phyloP scores from a whole-genome alignment of 768 basidiomycete species.

The Dacryopinax primogenitus region DNA sequence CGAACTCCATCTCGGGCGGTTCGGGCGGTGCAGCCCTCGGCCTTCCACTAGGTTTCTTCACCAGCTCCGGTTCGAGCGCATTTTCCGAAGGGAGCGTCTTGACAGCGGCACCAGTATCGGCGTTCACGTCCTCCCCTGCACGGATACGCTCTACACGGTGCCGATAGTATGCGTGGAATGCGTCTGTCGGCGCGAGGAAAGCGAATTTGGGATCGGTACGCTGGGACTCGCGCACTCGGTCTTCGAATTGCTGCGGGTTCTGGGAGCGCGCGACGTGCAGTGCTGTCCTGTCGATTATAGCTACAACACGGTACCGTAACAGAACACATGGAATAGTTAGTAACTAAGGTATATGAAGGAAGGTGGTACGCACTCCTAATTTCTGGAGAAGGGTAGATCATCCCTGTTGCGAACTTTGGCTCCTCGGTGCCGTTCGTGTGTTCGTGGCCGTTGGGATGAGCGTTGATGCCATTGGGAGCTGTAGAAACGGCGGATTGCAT shows the following conservation, averaged over 20 bases:
- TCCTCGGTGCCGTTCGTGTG: constrained; percentile 21
- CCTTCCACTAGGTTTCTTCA: constrained; percentile 12
- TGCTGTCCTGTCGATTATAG: constrained; percentile 92
- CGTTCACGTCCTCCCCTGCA: constrained; percentile 54
- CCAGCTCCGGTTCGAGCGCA: neutral
- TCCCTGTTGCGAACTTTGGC: constrained; percentile 56
- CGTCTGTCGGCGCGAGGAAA: constrained; percentile 91
- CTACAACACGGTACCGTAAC: constrained; percentile 30
- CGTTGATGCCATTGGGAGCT: neutral
- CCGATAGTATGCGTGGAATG: constrained; percentile 97
- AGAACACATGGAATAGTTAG: constrained; percentile 13
- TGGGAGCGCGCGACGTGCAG: constrained; percentile 83
- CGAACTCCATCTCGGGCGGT: constrained; percentile 70
- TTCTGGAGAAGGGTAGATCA: constrained; percentile 92
- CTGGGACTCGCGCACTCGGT: constrained; percentile 93
- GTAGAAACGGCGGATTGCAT: neutral
- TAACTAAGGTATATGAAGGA: constrained; percentile 11
- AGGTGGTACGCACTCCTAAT: constrained; percentile 59
- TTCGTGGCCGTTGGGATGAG: constrained; percentile 16
- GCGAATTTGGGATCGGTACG: constrained; percentile 96
- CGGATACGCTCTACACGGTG: constrained; percentile 75
- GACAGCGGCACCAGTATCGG: constrained; percentile 37
- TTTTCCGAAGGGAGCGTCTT: constrained; percentile 25
- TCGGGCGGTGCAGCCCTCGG: constrained; percentile 38
- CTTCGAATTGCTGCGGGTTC: constrained; percentile 85